Evolutionary conservation across 2,329 filamentous ascomycete species (phyloP).

Genomic region (Fusarium palustre): DNA sequence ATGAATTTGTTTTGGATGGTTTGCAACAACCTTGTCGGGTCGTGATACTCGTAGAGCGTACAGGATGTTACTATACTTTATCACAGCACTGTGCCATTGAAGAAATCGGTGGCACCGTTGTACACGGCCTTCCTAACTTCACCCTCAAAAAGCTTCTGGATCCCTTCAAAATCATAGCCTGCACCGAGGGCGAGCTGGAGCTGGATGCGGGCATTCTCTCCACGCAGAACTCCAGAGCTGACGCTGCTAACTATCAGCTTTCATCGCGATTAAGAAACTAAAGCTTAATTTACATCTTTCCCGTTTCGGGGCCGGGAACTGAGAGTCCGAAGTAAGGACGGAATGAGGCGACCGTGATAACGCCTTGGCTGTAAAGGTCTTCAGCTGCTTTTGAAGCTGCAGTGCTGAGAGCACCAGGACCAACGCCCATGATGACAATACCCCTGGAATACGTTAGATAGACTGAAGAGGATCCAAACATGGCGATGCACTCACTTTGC

Average conservation of each 20-base stretch:
- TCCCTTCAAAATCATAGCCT: conserved; percentile 46
- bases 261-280: not conserved
- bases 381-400: conserved; percentile 44
- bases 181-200: conserved; percentile 50
- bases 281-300: not conserved
- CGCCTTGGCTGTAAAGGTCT: conserved; percentile 45
- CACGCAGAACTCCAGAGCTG: conserved; percentile 46
- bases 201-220: conserved; percentile 49
- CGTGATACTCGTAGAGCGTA: not conserved
- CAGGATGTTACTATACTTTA: not conserved
- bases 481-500: not conserved
- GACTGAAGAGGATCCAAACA: conserved; percentile 41
- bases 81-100: not conserved
- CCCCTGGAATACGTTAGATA: conserved; percentile 37
- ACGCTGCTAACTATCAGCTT: conserved; percentile 29
- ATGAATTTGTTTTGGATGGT: conserved; percentile 3
- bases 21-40: not conserved
- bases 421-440: conserved; percentile 50
- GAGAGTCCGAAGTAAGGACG: conserved; percentile 34
- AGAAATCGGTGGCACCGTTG: not conserved
- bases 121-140: conserved; percentile 20
- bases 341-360: conserved; percentile 47
- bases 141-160: conserved; percentile 48
- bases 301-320: not conserved
- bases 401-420: conserved; percentile 46